phyloP scores from a whole-genome alignment of 2,329 filamentous ascomycete genomes.

The Alternaria sp. region DNA sequence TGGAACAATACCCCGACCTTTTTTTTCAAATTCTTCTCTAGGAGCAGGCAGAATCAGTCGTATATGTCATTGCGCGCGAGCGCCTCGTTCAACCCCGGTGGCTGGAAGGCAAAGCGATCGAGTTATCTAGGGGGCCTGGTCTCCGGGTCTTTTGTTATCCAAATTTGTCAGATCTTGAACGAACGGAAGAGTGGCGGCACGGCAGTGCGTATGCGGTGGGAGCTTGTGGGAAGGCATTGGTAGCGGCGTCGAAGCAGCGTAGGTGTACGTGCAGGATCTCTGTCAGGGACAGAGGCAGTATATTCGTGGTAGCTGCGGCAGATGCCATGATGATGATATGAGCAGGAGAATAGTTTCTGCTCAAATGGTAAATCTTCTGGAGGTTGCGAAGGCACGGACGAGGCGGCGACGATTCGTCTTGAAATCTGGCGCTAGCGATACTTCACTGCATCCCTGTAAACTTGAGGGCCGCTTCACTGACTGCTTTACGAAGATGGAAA shows the following conservation, averaged over 20 bases:
- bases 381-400: not conserved
- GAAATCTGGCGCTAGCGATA: slow-evolving; percentile 3
- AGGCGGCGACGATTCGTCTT: not conserved
- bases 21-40: slow-evolving; percentile 8
- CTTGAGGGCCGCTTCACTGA: not conserved
- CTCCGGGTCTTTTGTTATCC: slow-evolving; percentile 4
- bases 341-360: slow-evolving; percentile 5
- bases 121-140: slow-evolving; percentile 1
- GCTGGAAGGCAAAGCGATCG: not conserved
- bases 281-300: slow-evolving; percentile 1
- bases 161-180: not conserved
- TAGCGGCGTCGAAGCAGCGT: slow-evolving; percentile 19
- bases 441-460: not conserved
- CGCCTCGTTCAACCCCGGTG: slow-evolving; percentile 4
- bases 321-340: slow-evolving; percentile 1
- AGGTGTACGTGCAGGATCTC: slow-evolving; percentile 17
- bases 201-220: slow-evolving; percentile 12
- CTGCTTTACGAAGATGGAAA: not conserved
- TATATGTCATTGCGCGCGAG: slow-evolving; percentile 10
- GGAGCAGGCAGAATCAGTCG: slow-evolving; percentile 8
- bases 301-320: not conserved
- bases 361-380: not conserved
- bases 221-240: slow-evolving; percentile 1
- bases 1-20: slow-evolving; percentile 2
- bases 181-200: not conserved